Evolutionary conservation across 2,329 filamentous ascomycete genomes (phyloP).

Genomic region (Hymenoscyphus repandus): DNA sequence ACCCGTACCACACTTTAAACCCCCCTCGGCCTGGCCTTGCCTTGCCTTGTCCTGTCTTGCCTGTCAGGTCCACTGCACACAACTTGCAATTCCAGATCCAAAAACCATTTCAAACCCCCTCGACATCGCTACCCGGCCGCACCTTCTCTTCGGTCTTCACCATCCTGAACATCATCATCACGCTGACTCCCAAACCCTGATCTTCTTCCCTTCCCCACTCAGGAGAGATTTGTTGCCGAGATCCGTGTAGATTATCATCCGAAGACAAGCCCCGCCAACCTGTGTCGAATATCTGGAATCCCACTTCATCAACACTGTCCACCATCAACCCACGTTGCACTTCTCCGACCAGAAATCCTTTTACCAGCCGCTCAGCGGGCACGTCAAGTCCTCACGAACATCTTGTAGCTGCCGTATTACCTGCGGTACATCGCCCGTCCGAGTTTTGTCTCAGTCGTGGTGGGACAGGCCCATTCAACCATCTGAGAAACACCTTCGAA

Average conservation of each 20-base stretch:
- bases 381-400: slow-evolving; percentile 25
- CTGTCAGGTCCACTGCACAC: not conserved
- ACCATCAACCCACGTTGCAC: slow-evolving; percentile 21
- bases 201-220: too few relatives aligned
- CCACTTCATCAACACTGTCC: not conserved
- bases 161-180: too few relatives aligned
- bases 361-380: slow-evolving; percentile 23
- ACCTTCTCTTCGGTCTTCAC: not conserved
- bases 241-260: not conserved
- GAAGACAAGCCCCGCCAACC: not conserved
- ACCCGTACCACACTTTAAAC: slow-evolving; percentile 17
- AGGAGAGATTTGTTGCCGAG: too few relatives aligned
- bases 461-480: slow-evolving; percentile 19
- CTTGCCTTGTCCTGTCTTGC: not conserved
- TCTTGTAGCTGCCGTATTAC: slow-evolving; percentile 29
- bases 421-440: slow-evolving; percentile 22
- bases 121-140: not conserved
- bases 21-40: slow-evolving; percentile 7
- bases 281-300: not conserved
- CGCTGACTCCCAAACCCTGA: too few relatives aligned
- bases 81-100: not conserved
- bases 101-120: not conserved
- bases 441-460: slow-evolving; percentile 18
- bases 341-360: slow-evolving; percentile 11
- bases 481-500: slow-evolving; percentile 1